phyloP scores from a whole-genome alignment of 768 basidiomycete species.

The Tricholomella constricta region DNA sequence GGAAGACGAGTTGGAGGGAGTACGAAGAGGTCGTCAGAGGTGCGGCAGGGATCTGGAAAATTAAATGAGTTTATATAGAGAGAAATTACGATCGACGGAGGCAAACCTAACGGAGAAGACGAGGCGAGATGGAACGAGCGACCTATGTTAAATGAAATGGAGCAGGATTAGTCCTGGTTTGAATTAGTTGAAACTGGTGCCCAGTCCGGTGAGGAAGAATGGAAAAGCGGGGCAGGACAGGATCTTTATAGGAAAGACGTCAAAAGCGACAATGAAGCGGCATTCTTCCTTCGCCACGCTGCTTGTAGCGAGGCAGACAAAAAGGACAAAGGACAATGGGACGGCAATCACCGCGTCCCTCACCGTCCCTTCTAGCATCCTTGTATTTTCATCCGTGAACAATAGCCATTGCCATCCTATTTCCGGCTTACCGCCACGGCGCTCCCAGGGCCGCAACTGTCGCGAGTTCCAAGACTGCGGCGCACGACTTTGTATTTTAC shows the following conservation, averaged over 20 bases:
- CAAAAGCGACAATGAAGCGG: slow-evolving; percentile 12
- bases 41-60: slow-evolving; percentile 7
- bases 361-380: slow-evolving; percentile 1
- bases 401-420: slow-evolving; percentile 6
- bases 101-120: slow-evolving; percentile 4
- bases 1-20: neutral
- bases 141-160: slow-evolving; percentile 2
- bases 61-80: slow-evolving; percentile 3
- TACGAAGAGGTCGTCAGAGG: slow-evolving; percentile 23
- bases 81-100: neutral
- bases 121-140: slow-evolving; percentile 4
- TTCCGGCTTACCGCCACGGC: neutral
- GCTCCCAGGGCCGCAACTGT: slow-evolving; percentile 17
- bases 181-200: slow-evolving; percentile 22
- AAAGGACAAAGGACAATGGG: slow-evolving; percentile 21
- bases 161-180: slow-evolving; percentile 8
- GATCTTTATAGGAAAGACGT: slow-evolving; percentile 15
- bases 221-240: neutral
- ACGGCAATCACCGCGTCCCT: slow-evolving; percentile 8
- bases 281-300: slow-evolving; percentile 12
- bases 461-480: no score
- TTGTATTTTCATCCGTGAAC: slow-evolving; percentile 8
- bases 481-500: slow-evolving; percentile 13
- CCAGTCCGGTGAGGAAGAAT: slow-evolving; percentile 28
- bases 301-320: slow-evolving; percentile 17